phyloP scores from a whole-genome alignment of 305 asterid species.

The Fraxinus greggii region DNA sequence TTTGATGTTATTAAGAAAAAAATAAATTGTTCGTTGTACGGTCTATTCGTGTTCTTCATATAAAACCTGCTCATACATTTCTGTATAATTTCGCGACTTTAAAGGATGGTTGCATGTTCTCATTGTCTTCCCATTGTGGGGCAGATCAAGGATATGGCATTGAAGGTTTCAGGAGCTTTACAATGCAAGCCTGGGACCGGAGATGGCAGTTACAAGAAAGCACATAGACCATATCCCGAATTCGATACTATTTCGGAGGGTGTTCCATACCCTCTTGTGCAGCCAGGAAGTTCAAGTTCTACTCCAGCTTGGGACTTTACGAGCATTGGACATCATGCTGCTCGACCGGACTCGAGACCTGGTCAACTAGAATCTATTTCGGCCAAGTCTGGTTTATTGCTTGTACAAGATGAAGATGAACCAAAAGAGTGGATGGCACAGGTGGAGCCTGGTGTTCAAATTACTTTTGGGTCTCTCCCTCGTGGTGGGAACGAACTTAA shows the following conservation, averaged over 20 bases:
- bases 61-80: neutral
- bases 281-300: slow-evolving; percentile 73
- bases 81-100: neutral
- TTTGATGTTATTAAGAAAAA: neutral
- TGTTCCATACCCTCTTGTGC: slow-evolving; percentile 51
- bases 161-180: slow-evolving; percentile 72
- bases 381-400: slow-evolving; percentile 46
- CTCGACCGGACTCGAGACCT: slow-evolving; percentile 49
- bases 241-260: slow-evolving; percentile 69
- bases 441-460: slow-evolving; percentile 97
- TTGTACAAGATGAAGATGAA: slow-evolving; percentile 63
- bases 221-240: slow-evolving; percentile 61
- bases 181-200: slow-evolving; percentile 53
- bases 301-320: slow-evolving; percentile 92
- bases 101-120: neutral
- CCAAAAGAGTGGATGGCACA: slow-evolving; percentile 91
- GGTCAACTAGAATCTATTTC: slow-evolving; percentile 35
- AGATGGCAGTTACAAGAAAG: slow-evolving; percentile 55
- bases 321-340: slow-evolving; percentile 36
- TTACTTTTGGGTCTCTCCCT: slow-evolving; percentile 85
- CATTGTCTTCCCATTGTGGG: neutral
- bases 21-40: neutral
- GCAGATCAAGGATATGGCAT: slow-evolving; percentile 89
- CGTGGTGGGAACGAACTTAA: slow-evolving; percentile 92
- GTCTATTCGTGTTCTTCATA: neutral